These are phyloP conservation scores for Backusella mclennaniae DNA, from an alignment of 192 early-diverging fungal species.

Conservation along the genomic window DNA sequence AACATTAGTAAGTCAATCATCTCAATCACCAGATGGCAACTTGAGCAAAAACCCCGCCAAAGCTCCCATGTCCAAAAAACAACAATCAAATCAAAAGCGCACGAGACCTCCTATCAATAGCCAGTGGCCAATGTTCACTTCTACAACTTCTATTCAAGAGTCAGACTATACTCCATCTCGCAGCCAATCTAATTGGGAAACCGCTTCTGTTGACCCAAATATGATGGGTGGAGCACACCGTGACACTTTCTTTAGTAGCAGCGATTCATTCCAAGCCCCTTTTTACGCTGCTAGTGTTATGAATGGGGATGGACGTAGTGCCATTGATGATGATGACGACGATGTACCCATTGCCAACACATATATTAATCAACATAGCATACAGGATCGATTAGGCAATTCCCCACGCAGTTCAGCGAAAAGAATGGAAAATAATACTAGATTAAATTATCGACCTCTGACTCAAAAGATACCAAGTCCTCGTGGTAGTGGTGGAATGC, in stretches of 20 bases:
- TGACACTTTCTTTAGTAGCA: neutral
- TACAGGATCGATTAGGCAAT: neutral
- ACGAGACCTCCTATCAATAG: neutral
- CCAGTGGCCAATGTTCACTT: constrained; percentile 1
- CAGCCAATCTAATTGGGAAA: neutral
- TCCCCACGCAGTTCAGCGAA: neutral
- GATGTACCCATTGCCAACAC: constrained; percentile 12
- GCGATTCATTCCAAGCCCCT: neutral
- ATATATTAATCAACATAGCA: neutral
- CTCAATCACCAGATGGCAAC: neutral
- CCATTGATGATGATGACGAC: neutral
- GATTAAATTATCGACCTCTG: neutral
- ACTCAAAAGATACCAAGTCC: neutral
- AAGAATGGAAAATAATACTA: neutral
- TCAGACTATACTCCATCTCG: neutral
- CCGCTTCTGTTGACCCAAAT: neutral
- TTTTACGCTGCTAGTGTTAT: neutral
- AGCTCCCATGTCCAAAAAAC: neutral
- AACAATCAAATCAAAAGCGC: neutral
- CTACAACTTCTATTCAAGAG: neutral
- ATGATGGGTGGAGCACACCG: neutral
- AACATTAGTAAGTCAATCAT: constrained; percentile 7
- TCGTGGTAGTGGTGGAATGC: neutral
- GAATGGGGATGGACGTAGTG: neutral
- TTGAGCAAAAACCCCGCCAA: neutral